Percentiles rank a stretch among this genome's conserved stretches.
phyloP scores from a whole-genome alignment of 2,329 filamentous ascomycete genomes.

The Colletotrichum salicis region DNA sequence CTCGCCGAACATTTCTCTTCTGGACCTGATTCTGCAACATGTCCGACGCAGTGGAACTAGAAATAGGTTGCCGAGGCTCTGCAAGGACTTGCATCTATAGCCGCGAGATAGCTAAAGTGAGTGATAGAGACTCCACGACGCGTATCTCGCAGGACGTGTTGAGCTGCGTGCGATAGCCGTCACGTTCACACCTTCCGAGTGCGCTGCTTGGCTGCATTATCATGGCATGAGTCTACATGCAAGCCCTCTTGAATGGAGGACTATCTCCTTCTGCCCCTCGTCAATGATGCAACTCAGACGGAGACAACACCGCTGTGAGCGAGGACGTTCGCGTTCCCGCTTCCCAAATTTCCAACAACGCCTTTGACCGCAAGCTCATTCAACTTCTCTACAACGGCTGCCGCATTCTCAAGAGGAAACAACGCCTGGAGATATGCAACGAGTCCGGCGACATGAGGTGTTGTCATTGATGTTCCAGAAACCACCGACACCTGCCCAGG shows the following conservation, averaged over 20 bases:
- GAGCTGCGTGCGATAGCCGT: neutral
- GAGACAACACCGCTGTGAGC: neutral
- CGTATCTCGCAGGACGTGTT: neutral
- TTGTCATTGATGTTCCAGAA: conserved; percentile 37
- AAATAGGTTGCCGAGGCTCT: neutral
- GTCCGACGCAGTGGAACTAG: neutral
- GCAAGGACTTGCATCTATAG: neutral
- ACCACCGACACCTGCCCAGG: neutral
- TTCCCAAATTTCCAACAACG: neutral
- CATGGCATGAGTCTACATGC: neutral
- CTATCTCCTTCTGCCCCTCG: neutral
- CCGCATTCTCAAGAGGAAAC: neutral
- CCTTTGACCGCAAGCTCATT: neutral
- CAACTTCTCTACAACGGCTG: neutral
- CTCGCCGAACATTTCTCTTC: conserved; percentile 19
- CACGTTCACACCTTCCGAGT: neutral
- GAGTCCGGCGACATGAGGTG: conserved; percentile 39
- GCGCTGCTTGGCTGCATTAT: neutral
- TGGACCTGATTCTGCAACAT: neutral
- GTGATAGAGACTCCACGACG: too few relatives aligned
- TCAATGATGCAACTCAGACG: neutral
- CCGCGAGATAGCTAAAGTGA: neutral
- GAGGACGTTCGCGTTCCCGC: neutral
- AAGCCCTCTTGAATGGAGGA: neutral
- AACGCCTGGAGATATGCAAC: conserved; percentile 37